Conservation (phyloP, 208 protist genomes). For the Porcisia hertigi region DNA sequence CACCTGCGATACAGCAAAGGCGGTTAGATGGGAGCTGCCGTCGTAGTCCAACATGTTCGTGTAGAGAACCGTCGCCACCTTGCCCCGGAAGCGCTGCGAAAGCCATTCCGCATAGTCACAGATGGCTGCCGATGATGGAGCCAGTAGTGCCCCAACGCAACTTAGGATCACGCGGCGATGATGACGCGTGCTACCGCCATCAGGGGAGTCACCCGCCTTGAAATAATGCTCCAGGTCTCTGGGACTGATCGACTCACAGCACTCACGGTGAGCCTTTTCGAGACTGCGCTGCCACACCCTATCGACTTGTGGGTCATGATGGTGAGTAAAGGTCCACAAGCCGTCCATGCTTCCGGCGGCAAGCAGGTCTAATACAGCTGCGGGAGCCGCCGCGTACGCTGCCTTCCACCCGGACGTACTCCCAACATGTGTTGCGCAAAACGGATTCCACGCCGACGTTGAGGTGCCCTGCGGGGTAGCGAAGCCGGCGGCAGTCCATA, state of each 20-base stretch:
- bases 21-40: conserved; percentile 31
- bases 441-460: conserved; percentile 6
- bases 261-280: conserved; percentile 14
- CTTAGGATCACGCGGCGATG: conserved; percentile 37
- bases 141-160: conserved; percentile 54
- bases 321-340: background rate
- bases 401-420: conserved; percentile 8
- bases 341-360: conserved; percentile 23
- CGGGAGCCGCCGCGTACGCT: conserved; percentile 11
- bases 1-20: conserved; percentile 30
- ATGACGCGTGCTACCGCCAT: background rate
- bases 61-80: conserved; percentile 44
- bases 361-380: conserved; percentile 19
- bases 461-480: background rate
- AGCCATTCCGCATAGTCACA: conserved; percentile 48
- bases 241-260: conserved; percentile 20
- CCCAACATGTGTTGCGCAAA: conserved; percentile 3
- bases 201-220: conserved; percentile 2
- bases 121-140: conserved; percentile 25
- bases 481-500: conserved; percentile 11
- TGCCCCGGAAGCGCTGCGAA: conserved; percentile 53
- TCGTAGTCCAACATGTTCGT: conserved; percentile 55
- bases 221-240: conserved; percentile 46
- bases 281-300: conserved; percentile 9
- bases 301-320: background rate